A percentile compares a stretch with the other conserved stretches of the same genome.
These are phyloP conservation scores for Phytopythium boreale DNA, from an alignment of 352 stramenopile species.

Conservation along the genomic window DNA sequence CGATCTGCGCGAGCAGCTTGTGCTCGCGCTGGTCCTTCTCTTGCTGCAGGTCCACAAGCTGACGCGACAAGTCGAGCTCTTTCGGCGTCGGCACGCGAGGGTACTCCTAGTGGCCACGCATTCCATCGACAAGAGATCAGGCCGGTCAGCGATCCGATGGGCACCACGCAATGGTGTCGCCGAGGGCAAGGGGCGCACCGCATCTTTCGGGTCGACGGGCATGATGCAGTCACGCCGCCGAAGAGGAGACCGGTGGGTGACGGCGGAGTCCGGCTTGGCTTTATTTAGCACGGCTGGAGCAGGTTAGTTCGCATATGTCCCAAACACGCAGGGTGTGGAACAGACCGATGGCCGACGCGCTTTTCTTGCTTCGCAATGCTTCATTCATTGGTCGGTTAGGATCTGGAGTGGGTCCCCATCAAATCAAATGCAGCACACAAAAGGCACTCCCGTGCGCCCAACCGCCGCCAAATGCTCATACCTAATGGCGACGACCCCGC, in stretches of 20 bases:
- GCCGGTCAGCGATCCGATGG: neutral
- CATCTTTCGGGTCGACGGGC: constrained; percentile 34
- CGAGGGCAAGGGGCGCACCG: constrained; percentile 15
- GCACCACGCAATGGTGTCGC: neutral
- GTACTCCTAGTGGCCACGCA: constrained; percentile 39
- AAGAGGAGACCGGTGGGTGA: neutral
- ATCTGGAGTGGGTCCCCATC: neutral
- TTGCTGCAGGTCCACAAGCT: constrained; percentile 62
- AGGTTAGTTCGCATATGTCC: neutral
- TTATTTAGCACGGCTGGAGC: neutral
- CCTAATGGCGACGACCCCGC: neutral
- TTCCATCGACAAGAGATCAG: neutral
- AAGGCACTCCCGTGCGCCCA: neutral
- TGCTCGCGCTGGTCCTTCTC: constrained; percentile 64
- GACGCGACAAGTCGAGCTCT: constrained; percentile 63
- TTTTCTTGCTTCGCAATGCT: neutral
- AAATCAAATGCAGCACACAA: neutral
- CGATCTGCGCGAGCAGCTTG: constrained; percentile 58
- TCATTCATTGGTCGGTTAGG: neutral
- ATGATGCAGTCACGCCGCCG: neutral
- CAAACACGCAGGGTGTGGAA: neutral
- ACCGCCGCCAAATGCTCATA: neutral
- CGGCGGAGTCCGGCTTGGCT: neutral
- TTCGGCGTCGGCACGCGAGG: constrained; percentile 69
- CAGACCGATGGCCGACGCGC: neutral